Evolutionary conservation across 768 basidiomycete genomes (phyloP).

Genomic region (Tricholoma furcatifolium): DNA sequence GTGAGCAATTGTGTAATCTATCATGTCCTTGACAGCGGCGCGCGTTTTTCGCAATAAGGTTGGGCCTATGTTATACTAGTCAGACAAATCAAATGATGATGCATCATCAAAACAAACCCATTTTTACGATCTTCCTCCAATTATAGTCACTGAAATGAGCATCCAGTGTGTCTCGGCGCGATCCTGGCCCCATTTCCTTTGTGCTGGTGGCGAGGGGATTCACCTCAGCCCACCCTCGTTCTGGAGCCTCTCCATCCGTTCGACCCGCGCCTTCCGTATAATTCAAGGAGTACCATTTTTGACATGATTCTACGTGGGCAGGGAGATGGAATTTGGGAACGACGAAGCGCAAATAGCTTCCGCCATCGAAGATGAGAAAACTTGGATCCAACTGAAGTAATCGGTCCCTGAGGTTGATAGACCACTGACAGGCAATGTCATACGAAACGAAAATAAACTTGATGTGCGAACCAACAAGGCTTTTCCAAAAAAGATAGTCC

Average conservation of each 20-base stretch:
- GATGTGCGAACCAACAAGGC: neutral
- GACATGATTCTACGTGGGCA: neutral
- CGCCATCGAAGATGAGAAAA: neutral
- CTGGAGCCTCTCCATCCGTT: too few relatives aligned
- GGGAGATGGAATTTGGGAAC: conserved; percentile 23
- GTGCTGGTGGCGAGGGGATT: neutral
- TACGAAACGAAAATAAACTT: conserved; percentile 11
- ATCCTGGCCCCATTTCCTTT: too few relatives aligned
- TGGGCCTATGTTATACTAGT: too few relatives aligned
- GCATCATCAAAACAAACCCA: too few relatives aligned
- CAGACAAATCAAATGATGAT: too few relatives aligned
- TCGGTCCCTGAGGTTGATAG: conserved; percentile 12
- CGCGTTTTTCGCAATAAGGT: too few relatives aligned
- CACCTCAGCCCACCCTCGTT: too few relatives aligned
- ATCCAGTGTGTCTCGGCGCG: neutral
- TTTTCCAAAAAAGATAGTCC: conserved; percentile 17
- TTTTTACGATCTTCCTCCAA: conserved; percentile 1
- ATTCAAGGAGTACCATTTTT: neutral
- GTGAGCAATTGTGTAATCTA: too few relatives aligned
- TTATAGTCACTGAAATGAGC: conserved; percentile 3
- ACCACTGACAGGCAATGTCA: conserved; percentile 21
- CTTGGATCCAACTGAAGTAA: conserved; percentile 5
- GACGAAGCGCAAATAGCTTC: conserved; percentile 11
- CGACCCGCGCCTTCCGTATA: neutral
- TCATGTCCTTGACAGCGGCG: too few relatives aligned